phyloP scores from a whole-genome alignment of 495 filamentous ascomycete species.

The Talaromyces thailandensis region DNA sequence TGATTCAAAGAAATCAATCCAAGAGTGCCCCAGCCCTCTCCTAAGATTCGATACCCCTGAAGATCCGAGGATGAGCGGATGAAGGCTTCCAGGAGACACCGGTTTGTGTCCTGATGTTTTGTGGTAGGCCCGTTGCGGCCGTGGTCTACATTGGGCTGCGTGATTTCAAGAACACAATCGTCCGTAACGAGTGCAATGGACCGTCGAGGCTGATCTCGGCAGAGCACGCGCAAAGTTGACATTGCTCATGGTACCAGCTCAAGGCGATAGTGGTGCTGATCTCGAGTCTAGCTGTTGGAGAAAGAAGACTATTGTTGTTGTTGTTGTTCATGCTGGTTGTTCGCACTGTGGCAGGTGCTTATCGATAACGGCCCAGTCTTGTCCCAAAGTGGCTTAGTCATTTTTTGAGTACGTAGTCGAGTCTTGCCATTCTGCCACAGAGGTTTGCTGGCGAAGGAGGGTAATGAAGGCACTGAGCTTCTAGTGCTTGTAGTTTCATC shows the following conservation, averaged over 20 bases:
- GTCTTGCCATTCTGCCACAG: no score
- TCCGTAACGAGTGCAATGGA: conserved; percentile 74
- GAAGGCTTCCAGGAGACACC: conserved; percentile 84
- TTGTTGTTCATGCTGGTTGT: neutral
- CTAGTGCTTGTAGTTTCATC: neutral
- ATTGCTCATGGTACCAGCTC: conserved; percentile 15
- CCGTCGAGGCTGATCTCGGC: conserved; percentile 65
- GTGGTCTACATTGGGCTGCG: conserved; percentile 33
- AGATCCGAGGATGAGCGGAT: conserved; percentile 55
- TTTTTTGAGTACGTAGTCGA: no score
- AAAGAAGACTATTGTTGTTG: neutral
- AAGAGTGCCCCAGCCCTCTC: conserved; percentile 78
- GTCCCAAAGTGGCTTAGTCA: neutral
- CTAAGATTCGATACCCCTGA: conserved; percentile 62
- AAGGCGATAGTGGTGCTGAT: neutral
- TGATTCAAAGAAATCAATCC: conserved; percentile 77
- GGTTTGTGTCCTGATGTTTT: conserved; percentile 29
- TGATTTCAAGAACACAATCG: conserved; percentile 75
- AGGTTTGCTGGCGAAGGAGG: neutral
- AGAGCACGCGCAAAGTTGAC: conserved; percentile 32
- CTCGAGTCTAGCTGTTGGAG: neutral
- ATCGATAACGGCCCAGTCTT: neutral
- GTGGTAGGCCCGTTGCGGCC: conserved; percentile 38
- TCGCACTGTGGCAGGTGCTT: neutral
- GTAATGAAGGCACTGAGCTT: no score